These are phyloP conservation scores for Citrus trifoliata DNA, from an alignment of 345 rosid genomes.

Conservation along the genomic window DNA sequence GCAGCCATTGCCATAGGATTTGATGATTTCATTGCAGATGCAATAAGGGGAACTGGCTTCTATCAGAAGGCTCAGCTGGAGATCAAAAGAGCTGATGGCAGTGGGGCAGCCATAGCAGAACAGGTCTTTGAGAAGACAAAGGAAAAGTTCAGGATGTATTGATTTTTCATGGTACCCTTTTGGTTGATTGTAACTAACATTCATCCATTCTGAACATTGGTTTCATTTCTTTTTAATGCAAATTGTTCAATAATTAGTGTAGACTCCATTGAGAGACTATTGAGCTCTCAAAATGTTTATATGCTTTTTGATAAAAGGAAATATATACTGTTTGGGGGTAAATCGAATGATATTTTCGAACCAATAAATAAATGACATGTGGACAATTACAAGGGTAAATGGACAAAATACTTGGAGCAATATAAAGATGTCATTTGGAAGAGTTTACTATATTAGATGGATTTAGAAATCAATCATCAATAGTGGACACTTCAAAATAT, in stretches of 20 bases:
- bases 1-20: conserved; percentile 71
- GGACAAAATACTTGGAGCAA: no score
- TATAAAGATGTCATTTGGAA: no score
- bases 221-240: conserved; percentile 1
- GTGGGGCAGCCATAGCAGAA: conserved; percentile 51
- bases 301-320: neutral
- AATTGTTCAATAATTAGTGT: neutral
- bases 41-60: conserved; percentile 54
- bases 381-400: no score
- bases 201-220: neutral
- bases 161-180: conserved; percentile 11
- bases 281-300: neutral
- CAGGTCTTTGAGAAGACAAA: conserved; percentile 63
- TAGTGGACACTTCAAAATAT: no score
- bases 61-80: conserved; percentile 62
- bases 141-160: conserved; percentile 56
- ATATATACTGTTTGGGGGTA: no score
- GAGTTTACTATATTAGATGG: no score
- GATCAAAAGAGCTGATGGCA: conserved; percentile 59
- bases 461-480: no score
- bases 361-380: no score
- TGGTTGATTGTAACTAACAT: neutral
- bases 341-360: no score
- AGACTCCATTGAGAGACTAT: neutral
- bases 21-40: conserved; percentile 61